Percentiles rank a stretch among this genome's conserved stretches.
These are phyloP conservation scores for Cercospora sp. DNA, from an alignment of 2,329 filamentous ascomycete genomes.

Conservation along the genomic window DNA sequence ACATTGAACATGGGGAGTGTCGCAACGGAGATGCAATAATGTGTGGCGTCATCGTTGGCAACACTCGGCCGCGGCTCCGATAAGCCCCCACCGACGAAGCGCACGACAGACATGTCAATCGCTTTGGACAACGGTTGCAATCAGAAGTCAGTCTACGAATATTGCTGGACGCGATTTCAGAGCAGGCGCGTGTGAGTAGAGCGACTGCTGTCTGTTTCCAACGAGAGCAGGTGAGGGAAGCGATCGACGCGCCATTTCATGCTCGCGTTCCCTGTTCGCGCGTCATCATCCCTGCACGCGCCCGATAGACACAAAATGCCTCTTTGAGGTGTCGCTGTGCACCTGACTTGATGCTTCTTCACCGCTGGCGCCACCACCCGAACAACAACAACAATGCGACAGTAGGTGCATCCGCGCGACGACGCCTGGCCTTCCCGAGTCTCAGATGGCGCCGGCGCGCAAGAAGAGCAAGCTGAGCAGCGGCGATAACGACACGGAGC, in stretches of 20 bases:
- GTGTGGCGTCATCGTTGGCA: background rate
- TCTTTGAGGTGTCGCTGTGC: background rate
- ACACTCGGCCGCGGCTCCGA: background rate
- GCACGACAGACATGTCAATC: background rate
- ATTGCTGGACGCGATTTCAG: background rate
- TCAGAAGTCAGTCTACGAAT: background rate
- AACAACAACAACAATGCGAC: background rate
- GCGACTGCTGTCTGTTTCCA: background rate
- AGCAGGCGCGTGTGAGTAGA: background rate
- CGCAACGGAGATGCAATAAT: background rate
- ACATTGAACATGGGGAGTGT: background rate
- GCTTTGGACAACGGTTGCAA: background rate
- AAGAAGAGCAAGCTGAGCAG: constrained; percentile 31
- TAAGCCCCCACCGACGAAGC: background rate
- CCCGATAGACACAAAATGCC: constrained; percentile 6
- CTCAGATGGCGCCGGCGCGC: constrained; percentile 27
- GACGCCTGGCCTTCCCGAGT: background rate
- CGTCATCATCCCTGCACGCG: constrained; percentile 12
- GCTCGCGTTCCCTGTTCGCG: constrained; percentile 1
- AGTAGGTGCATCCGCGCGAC: background rate
- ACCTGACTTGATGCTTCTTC: background rate
- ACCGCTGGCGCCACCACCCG: background rate
- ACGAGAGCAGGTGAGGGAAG: background rate
- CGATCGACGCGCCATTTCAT: background rate
- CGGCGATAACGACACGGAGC: constrained; percentile 22